Evolutionary conservation across 1,284 basidiomycete species (phyloP), one percentile per base, ranked within the genome.

Genomic region (Waitea zeae): DNA sequence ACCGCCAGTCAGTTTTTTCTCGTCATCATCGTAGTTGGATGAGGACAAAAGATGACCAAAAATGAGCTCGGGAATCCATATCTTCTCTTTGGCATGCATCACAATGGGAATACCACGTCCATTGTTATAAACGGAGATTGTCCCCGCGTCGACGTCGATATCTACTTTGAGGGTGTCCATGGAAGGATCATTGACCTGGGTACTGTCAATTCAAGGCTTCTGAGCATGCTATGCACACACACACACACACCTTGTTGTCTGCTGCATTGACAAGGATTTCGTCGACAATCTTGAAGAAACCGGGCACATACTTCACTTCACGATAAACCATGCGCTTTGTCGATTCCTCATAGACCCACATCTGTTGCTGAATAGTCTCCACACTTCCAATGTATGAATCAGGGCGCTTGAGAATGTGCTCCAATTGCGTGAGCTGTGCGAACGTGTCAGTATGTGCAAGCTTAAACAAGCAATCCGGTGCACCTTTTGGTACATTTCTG

Each of bases 181-280:
- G 36, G 51, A 72, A 1, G 70, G 38, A 53, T 95, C 90, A 42
- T 92, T 92, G 50, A 92, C 83, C 89, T 93, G 39, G 17, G n/a
- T n/a, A n/a, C n/a, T n/a, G n/a, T n/a, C n/a, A n/a, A n/a, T n/a
- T 19, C 19, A 6, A 42, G 15, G 14, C 5, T 22, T 7, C n/a
- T n/a, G n/a, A n/a, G n/a, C n/a, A n/a, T n/a, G n/a, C n/a, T n/a
- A n/a, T n/a, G 15, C 9, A 31, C 14, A 31, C 4, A n/a, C 6
- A 12, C 14, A 19, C 14, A 47, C 50, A 35, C 42, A 84, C 93
- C 76, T 98, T 98, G 62, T 98, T 96, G 55, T 99, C 95, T 5
- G 95, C 95, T 13, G 95, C 95, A 52, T 99, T 99, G 47, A 99
- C 95, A 4, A 99, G 67, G 48, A 99, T 99, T 59, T 99, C 95